Base-by-base conservation (phyloP, 805 yeast genomes). In the Candida corydali region DNA sequence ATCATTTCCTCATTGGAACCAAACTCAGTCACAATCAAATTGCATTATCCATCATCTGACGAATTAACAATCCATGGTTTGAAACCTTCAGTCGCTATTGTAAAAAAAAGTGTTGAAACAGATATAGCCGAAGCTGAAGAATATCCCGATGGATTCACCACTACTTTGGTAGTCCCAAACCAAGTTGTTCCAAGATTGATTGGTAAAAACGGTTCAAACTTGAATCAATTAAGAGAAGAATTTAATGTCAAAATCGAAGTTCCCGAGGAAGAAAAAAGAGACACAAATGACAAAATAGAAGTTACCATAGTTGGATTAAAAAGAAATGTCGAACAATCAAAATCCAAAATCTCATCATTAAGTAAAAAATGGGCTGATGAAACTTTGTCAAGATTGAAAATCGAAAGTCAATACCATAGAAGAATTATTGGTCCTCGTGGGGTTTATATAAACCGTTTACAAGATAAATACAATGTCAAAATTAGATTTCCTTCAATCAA, bases 301-400 rank as follows among this genome's bases (percentile, higher is more conserved):
- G 75, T 91, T 34, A 65, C 69, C 19, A 62, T 91, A 37, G 73
- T 77, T 40, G 99, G 99, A 52, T 65, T 85, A 48, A 82, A 84
- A 61, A 76, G 75, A 56, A 84, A 85, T 49, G 91, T 80, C 29
- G 83, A 77, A 36, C 86, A 78, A 44, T 86, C 94, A 37, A 78
- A 76, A 50, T 58, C 65, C 15, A 74, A 74, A 40, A 72, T 93
- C 39, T 45, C 54, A 11, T 69, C 75, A 20, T 70, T 81, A 43
- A 76, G 83, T 28, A 79, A 80, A 62, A 79, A 74, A 54, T 79
- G 91, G 79, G 84, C 88, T 17, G 98, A 93, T 57, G 95, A 89
- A 57, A 60, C 65, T 18, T 70, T 82, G 19, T 72, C 73, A 32
- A 76, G 78, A 41, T 50, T 93, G 41, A 69, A 72, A 35, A 78